A percentile compares a stretch with the other conserved stretches of the same genome.
phyloP scores from a whole-genome alignment of 2,329 filamentous ascomycete species.

The Aspergillus glaucus region DNA sequence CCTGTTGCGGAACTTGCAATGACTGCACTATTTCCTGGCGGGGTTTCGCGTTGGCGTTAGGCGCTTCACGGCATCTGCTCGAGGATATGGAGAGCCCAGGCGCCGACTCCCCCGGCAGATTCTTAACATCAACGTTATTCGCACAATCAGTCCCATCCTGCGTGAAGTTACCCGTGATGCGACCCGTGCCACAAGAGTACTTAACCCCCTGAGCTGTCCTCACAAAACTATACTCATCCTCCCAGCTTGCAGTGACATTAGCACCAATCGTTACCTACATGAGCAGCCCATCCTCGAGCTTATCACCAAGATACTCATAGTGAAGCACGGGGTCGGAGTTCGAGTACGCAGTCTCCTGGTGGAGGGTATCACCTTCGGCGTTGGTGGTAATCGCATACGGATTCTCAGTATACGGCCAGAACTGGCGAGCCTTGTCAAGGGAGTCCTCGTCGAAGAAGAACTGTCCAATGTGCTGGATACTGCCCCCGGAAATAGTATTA shows the following conservation, averaged over 20 bases:
- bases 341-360: conserved; percentile 39
- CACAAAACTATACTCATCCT: neutral
- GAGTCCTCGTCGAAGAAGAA: conserved; percentile 56
- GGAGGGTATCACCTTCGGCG: conserved; percentile 37
- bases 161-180: neutral
- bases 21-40: too few species aligned
- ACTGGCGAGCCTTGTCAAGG: conserved; percentile 44
- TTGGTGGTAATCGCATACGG: conserved; percentile 32
- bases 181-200: neutral
- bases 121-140: neutral
- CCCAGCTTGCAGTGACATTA: neutral
- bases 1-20: too few species aligned
- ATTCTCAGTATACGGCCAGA: conserved; percentile 20
- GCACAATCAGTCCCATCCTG: neutral
- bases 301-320: conserved; percentile 49
- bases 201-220: neutral
- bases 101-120: neutral
- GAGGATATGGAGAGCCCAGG: neutral
- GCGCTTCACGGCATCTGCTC: too few species aligned
- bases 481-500: conserved; percentile 33
- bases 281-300: conserved; percentile 39
- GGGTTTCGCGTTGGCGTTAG: too few species aligned
- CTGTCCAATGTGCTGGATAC: conserved; percentile 54
- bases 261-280: neutral
- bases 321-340: conserved; percentile 52